A percentile compares a stretch with the other conserved stretches of the same genome.
Evolutionary conservation across 2,329 filamentous ascomycete genomes (phyloP).

Genomic region (Bertia moriformis): DNA sequence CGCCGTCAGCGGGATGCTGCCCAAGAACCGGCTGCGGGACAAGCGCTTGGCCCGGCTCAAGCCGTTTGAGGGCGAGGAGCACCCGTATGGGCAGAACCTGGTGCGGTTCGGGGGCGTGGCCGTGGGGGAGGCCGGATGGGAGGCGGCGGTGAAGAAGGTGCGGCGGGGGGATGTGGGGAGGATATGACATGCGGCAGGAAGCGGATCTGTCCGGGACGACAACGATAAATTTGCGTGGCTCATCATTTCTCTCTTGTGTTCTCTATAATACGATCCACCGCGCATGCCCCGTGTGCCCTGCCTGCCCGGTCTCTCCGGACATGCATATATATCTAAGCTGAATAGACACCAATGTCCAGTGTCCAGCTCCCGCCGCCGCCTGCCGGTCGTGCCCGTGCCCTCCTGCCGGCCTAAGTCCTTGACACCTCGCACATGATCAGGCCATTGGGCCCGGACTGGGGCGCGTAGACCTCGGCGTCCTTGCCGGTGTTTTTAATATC

Average conservation of each 20-base stretch:
- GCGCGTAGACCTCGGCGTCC: conserved; percentile 88
- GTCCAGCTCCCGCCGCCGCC: too few relatives aligned
- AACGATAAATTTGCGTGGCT: too few relatives aligned
- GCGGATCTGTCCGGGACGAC: too few relatives aligned
- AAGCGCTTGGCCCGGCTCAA: conserved; percentile 78
- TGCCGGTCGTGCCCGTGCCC: too few relatives aligned
- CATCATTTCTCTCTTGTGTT: too few relatives aligned
- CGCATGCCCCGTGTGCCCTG: too few relatives aligned
- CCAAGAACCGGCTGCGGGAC: conserved; percentile 86
- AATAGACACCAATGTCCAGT: too few relatives aligned
- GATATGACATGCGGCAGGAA: too few relatives aligned
- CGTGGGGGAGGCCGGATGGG: conserved; percentile 39
- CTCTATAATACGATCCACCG: too few relatives aligned
- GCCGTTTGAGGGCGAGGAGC: conserved; percentile 81
- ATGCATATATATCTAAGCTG: too few relatives aligned
- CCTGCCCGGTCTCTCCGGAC: too few relatives aligned
- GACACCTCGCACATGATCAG: conserved; percentile 87
- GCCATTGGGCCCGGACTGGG: conserved; percentile 84
- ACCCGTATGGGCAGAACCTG: conserved; percentile 85
- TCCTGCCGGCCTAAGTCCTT: conserved; percentile 31
- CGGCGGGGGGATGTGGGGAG: conserved; percentile 31
- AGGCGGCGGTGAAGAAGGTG: conserved; percentile 31
- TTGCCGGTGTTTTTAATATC: conserved; percentile 86
- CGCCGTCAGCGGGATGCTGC: conserved; percentile 92
- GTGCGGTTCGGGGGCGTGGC: conserved; percentile 52